These are phyloP conservation scores for Lachnellula suecica DNA, from an alignment of 2,329 filamentous ascomycete genomes.

Conservation along the genomic window DNA sequence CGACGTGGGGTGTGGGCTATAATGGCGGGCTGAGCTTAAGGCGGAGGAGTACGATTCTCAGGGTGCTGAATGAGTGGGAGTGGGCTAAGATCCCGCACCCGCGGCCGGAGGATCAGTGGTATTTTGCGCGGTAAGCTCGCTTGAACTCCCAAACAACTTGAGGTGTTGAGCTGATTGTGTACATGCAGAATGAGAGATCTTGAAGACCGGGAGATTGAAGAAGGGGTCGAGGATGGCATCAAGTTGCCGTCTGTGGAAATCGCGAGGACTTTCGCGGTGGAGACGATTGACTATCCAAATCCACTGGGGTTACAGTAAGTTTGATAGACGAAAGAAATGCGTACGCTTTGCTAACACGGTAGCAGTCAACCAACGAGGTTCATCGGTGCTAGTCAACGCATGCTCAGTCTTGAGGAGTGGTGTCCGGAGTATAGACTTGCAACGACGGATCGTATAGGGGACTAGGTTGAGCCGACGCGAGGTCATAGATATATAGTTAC, in stretches of 20 bases:
- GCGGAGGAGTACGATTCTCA: conserved; percentile 34
- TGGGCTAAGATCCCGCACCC: conserved; percentile 13
- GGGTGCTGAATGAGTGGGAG: conserved; percentile 28
- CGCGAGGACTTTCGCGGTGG: conserved; percentile 29
- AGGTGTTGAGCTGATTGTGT: conserved; percentile 2
- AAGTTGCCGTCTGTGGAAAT: conserved; percentile 28
- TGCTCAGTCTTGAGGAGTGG: conserved; percentile 22
- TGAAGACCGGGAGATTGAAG: conserved; percentile 14
- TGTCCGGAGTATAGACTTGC: conserved; percentile 27
- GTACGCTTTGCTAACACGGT: not conserved
- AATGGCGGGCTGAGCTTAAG: conserved; percentile 39
- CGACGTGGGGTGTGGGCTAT: conserved; percentile 30
- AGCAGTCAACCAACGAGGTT: conserved; percentile 24
- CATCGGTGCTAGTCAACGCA: conserved; percentile 12
- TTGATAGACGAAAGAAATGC: too few relatives aligned
- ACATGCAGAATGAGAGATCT: conserved; percentile 21
- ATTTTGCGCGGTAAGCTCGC: conserved; percentile 22
- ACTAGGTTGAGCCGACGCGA: not conserved
- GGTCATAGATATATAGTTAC: not conserved
- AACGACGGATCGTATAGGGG: conserved; percentile 7
- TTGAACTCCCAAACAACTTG: too few relatives aligned
- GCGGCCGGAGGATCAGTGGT: conserved; percentile 31
- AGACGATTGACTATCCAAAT: conserved; percentile 27
- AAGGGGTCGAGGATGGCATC: conserved; percentile 13
- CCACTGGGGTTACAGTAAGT: conserved; percentile 31